Evolutionary conservation across 1,139 yeast species (phyloP).

Genomic region (Magnusiomyces fungicola): DNA sequence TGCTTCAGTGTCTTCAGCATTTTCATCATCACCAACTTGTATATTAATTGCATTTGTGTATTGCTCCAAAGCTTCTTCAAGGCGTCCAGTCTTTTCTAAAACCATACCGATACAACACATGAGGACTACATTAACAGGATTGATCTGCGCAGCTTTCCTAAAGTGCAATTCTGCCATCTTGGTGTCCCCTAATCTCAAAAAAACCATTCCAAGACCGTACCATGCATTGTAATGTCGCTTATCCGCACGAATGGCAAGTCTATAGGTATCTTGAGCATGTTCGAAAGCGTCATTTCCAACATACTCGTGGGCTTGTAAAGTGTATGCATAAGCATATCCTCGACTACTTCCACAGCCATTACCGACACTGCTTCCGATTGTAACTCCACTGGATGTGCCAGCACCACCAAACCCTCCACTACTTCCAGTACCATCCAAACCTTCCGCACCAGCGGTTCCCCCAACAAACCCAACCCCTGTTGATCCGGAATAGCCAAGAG

Average conservation of each 20-base stretch:
- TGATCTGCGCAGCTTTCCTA: conserved; percentile 77
- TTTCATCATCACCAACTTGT: not conserved
- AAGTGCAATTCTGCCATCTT: conserved; percentile 82
- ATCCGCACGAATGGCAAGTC: conserved; percentile 70
- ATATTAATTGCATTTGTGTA: conserved; percentile 59
- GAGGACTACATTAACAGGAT: conserved; percentile 83
- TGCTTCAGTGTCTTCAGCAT: not conserved
- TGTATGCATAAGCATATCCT: conserved; percentile 56
- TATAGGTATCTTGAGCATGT: conserved; percentile 76
- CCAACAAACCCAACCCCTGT: not conserved
- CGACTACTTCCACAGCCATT: conserved; percentile 2
- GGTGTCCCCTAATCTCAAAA: conserved; percentile 77
- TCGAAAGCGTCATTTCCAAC: conserved; percentile 86
- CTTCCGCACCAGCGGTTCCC: not conserved
- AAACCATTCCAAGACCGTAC: conserved; percentile 95
- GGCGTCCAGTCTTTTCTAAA: conserved; percentile 64
- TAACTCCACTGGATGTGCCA: not conserved
- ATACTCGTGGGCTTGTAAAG: conserved; percentile 90
- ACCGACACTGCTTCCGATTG: not conserved
- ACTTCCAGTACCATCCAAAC: conserved; percentile 1
- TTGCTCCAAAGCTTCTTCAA: conserved; percentile 68
- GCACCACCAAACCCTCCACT: conserved; percentile 2
- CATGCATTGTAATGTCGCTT: conserved; percentile 88
- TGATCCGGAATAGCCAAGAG: conserved; percentile 1
- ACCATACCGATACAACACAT: conserved; percentile 95